phyloP scores from a whole-genome alignment of 2,329 filamentous ascomycete genomes.

The Cercospora brassicicola region DNA sequence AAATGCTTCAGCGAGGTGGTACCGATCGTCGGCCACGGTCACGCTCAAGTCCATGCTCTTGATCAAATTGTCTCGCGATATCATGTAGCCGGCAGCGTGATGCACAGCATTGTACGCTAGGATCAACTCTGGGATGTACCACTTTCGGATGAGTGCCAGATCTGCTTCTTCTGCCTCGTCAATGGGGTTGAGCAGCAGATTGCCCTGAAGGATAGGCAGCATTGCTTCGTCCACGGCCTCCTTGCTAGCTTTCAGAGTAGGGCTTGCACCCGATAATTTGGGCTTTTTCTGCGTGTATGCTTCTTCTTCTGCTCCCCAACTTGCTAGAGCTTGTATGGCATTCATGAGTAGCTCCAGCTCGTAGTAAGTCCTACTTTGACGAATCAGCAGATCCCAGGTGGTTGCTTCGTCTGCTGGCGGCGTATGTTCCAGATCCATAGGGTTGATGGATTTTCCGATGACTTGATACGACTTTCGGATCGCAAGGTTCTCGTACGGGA shows the following conservation, averaged over 20 bases:
- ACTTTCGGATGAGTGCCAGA: conserved; percentile 65
- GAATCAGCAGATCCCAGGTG: conserved; percentile 28
- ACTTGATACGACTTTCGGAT: conserved; percentile 44
- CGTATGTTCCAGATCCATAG: conserved; percentile 33
- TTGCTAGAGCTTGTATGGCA: conserved; percentile 45
- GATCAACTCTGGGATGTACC: conserved; percentile 82
- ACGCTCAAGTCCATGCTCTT: conserved; percentile 85
- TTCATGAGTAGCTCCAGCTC: conserved; percentile 47
- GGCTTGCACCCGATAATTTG: conserved; percentile 28
- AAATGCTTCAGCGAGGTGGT: conserved; percentile 41
- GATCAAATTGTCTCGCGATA: conserved; percentile 74
- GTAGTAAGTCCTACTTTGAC: conserved; percentile 42
- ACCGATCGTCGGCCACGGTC: conserved; percentile 61
- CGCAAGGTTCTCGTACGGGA: conserved; percentile 52
- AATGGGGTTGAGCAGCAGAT: conserved; percentile 32
- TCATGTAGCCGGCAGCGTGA: conserved; percentile 71
- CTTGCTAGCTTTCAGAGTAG: conserved; percentile 42
- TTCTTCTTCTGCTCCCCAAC: conserved; percentile 47
- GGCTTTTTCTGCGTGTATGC: conserved; percentile 35
- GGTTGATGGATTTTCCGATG: conserved; percentile 45
- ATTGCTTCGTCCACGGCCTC: conserved; percentile 44
- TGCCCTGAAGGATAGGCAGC: conserved; percentile 38
- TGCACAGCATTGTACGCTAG: conserved; percentile 80
- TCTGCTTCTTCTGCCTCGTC: conserved; percentile 59
- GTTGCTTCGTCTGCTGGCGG: conserved; percentile 22